Evolutionary conservation across 1,139 yeast genomes (phyloP), one percentile per base, ranked within the genome.

Genomic region (Blastobotrys illinoisensis): DNA sequence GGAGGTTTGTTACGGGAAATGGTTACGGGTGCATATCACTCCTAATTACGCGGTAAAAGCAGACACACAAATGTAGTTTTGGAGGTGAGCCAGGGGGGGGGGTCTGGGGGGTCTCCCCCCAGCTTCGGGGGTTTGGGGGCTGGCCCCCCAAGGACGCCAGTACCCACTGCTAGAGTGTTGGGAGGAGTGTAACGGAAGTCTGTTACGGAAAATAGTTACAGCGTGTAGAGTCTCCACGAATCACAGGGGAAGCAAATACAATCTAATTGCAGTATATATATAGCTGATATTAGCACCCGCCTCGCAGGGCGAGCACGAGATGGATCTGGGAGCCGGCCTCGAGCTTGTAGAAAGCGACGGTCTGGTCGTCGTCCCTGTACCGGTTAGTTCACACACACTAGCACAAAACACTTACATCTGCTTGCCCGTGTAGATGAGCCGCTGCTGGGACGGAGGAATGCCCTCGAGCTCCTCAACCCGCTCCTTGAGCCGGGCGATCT

Each of bases 391-490:
- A n/a, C n/a, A n/a, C 26, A 7, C 23, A 32, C 18, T 28, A 19
- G 44, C 26, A 4, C 24, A 18, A 20, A 13, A 14, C 48, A 76
- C 84, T 67, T 71, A 80, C 84, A 93, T 81, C 73, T 91, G 97
- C 64, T 90, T 88, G 19, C 99, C 99, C 58, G 88, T 85, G 73
- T 82, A 90, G 66, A 93, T 86, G 62, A 93, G 80, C 63, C 97
- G 80, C 71, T 93, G 99, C 72, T 93, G 99, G 32, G 89, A 83
- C 19, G 99, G 98, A 3, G 98, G 97, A 56, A 93, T 93, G 3
- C 99, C 99, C 70, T 93, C 99, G 67, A 90, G 88, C 67, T 93
- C 97, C 71, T 93, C 98, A 76, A 93, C 83, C 71, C 88, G 81
- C 70, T 93, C 98, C 73, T 93, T 93, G 73, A 93, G 84, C 53